Percentiles rank a stretch among this genome's conserved stretches.
These are phyloP conservation scores for Aspergillus quadrilineatus DNA, from an alignment of 2,329 filamentous ascomycete genomes.

Conservation along the genomic window DNA sequence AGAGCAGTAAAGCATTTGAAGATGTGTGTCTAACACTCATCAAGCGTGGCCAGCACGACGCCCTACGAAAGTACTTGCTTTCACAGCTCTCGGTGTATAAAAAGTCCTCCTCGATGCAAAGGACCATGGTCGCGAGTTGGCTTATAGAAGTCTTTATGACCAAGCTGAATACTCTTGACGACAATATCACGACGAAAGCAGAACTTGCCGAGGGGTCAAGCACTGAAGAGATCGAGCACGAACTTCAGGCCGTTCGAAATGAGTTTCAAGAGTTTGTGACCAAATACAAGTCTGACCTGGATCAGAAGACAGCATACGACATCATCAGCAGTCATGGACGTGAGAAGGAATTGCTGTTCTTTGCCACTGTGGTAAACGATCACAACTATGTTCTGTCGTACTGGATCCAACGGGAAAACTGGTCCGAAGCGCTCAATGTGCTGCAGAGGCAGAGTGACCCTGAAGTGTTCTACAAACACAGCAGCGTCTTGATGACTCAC, in stretches of 20 bases:
- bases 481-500: constrained; percentile 93
- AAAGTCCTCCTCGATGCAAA: constrained; percentile 83
- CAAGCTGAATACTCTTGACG: constrained; percentile 90
- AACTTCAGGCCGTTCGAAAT: constrained; percentile 67
- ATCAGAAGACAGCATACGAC: constrained; percentile 90
- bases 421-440: constrained; percentile 81
- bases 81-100: constrained; percentile 80
- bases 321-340: constrained; percentile 93
- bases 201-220: constrained; percentile 73
- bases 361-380: constrained; percentile 83
- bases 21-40: constrained; percentile 91
- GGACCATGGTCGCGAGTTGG: constrained; percentile 94
- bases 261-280: constrained; percentile 88
- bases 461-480: constrained; percentile 94
- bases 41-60: constrained; percentile 85
- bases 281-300: constrained; percentile 82
- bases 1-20: constrained; percentile 95
- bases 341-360: constrained; percentile 88
- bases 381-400: constrained; percentile 94
- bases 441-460: constrained; percentile 90
- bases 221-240: constrained; percentile 64
- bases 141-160: constrained; percentile 96
- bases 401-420: constrained; percentile 94
- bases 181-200: constrained; percentile 85
- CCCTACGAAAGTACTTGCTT: constrained; percentile 81